Evolutionary conservation across 352 stramenopile genomes (phyloP).

Genomic region (Phytophthora quininea): DNA sequence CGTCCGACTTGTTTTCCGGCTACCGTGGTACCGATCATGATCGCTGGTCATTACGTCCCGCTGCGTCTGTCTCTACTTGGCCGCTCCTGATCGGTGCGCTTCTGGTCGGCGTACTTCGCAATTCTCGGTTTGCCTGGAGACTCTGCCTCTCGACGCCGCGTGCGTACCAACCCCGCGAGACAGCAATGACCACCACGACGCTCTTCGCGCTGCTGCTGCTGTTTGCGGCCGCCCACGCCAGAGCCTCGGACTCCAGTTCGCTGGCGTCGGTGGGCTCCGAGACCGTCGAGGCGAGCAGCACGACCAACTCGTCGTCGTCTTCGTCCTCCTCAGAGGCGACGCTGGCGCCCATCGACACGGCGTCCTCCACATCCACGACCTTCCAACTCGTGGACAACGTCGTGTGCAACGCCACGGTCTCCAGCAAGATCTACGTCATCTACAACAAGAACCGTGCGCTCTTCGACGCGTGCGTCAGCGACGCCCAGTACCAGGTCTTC

Average conservation of each 20-base stretch:
- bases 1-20: not conserved
- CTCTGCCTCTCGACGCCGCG: not conserved
- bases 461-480: slow-evolving; percentile 52
- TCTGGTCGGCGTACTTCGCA: slow-evolving; percentile 24
- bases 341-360: slow-evolving; percentile 36
- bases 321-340: slow-evolving; percentile 13
- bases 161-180: slow-evolving; percentile 4
- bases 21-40: not conserved
- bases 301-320: slow-evolving; percentile 1
- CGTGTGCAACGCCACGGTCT: slow-evolving; percentile 47
- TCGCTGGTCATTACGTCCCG: slow-evolving; percentile 13
- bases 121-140: slow-evolving; percentile 8
- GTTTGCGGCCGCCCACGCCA: slow-evolving; percentile 9
- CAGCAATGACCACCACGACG: slow-evolving; percentile 11
- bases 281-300: not conserved
- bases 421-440: slow-evolving; percentile 47
- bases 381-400: slow-evolving; percentile 56
- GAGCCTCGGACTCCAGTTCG: slow-evolving; percentile 23
- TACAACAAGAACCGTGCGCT: slow-evolving; percentile 63
- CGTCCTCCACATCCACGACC: slow-evolving; percentile 46
- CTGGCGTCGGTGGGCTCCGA: slow-evolving; percentile 12
- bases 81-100: slow-evolving; percentile 10
- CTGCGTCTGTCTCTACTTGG: slow-evolving; percentile 19
- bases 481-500: slow-evolving; percentile 68
- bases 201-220: slow-evolving; percentile 22